Conservation (phyloP, 2,329 filamentous ascomycete genomes). For the Alternaria gansuensis region DNA sequence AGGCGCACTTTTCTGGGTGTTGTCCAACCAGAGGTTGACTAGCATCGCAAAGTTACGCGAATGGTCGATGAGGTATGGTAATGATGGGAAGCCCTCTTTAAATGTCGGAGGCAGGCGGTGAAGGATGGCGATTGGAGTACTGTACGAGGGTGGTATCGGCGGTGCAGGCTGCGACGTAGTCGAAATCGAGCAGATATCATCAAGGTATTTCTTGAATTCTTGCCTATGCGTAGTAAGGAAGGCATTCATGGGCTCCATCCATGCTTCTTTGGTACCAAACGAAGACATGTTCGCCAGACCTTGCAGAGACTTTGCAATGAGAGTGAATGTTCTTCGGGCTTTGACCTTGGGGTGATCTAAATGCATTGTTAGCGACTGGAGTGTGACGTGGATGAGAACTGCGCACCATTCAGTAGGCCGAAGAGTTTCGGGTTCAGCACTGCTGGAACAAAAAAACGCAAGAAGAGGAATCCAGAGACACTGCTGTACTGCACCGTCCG, state of each 20-base stretch:
- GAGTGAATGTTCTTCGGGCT: slow-evolving; percentile 85
- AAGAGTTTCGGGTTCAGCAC: slow-evolving; percentile 95
- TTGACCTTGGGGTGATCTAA: slow-evolving; percentile 81
- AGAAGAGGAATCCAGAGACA: slow-evolving; percentile 91
- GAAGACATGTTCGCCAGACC: slow-evolving; percentile 89
- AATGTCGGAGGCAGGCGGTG: slow-evolving; percentile 80
- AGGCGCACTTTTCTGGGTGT: slow-evolving; percentile 49
- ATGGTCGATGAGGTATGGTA: slow-evolving; percentile 92
- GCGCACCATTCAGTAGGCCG: slow-evolving; percentile 75
- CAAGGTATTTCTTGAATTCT: slow-evolving; percentile 86
- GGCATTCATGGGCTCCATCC: slow-evolving; percentile 98
- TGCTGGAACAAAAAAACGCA: slow-evolving; percentile 96
- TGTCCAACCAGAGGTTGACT: slow-evolving; percentile 80
- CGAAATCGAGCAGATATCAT: slow-evolving; percentile 83
- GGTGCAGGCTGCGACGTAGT: slow-evolving; percentile 67
- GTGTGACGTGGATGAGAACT: background rate
- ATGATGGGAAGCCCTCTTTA: slow-evolving; percentile 88
- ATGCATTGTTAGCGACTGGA: slow-evolving; percentile 19
- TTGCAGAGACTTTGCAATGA: slow-evolving; percentile 92
- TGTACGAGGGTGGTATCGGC: slow-evolving; percentile 82
- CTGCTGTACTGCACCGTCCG: slow-evolving; percentile 91
- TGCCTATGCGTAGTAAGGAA: slow-evolving; percentile 80
- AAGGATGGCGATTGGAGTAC: slow-evolving; percentile 89
- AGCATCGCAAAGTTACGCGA: slow-evolving; percentile 84
- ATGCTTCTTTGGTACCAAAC: slow-evolving; percentile 94